Base-by-base conservation (phyloP, 805 yeast species). In the Wickerhamiella azymoides region DNA sequence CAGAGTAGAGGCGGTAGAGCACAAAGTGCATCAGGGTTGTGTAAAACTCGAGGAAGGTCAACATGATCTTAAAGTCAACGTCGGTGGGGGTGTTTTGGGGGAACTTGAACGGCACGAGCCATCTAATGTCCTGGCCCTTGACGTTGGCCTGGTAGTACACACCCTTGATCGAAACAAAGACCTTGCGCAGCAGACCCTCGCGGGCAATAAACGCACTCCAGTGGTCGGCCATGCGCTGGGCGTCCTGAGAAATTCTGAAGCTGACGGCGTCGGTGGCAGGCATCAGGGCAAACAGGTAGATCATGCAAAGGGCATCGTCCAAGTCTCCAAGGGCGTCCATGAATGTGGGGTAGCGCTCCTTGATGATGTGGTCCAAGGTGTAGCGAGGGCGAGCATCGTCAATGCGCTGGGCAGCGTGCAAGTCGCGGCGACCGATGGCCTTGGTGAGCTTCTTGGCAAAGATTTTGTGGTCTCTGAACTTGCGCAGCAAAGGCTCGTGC, bases 71-170 rank as follows among this genome's bases (percentile, higher is more conserved):
- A 71, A 92, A 89, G 66, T 92, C 98, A 49, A 92, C 79, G 63
- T 92, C 97, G 39, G 80, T 66, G 40, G 98, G 97, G 54, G 92
- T 81, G 63, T 83, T 83, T 63, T 89, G 94, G 16, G 98, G 96
- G 70, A 88, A 92, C 65, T 86, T 92, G 74, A 80, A 92, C 19
- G 98, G 98, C 40, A 85, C 94, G 49, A 92, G 76, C 98, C 98
- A 92, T 66, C 89, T 76, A 39, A 92, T 73, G 54, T 84, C 94
- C 64, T 86, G 95, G 54, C 98, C 98, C 62, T 74, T 79, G 40
- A 92, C 77, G 50, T 62, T 74, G 28, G 96, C 97, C 62, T 86
- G 85, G 61, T 89, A 92, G 65, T 92, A 92, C 14, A 89, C 93
- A 68, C 98, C 98, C 65, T 92, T 92, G 60, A 92, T 89, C 41